Conservation (phyloP, 257 asterid species). For the Datura wrightii region DNA sequence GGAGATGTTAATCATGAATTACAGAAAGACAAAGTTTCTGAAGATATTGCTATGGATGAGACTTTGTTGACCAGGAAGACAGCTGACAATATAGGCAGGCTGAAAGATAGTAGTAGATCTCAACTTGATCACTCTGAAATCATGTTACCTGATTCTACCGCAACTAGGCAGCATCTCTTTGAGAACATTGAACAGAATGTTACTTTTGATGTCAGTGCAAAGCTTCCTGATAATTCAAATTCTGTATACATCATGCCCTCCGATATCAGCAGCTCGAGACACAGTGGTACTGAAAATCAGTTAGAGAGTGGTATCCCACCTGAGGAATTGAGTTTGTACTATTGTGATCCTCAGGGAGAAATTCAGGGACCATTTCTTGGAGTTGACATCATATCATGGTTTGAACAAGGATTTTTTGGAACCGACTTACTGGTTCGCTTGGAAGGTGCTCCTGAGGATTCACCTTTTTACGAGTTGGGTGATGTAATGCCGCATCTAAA, state of each 20-base stretch:
- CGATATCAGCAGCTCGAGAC: slow-evolving; percentile 60
- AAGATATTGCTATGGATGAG: slow-evolving; percentile 39
- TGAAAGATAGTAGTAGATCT: slow-evolving; percentile 38
- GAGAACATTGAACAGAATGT: slow-evolving; percentile 51
- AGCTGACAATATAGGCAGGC: slow-evolving; percentile 38
- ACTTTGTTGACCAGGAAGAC: slow-evolving; percentile 24
- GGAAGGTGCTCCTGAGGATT: slow-evolving; percentile 67
- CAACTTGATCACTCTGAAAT: slow-evolving; percentile 49
- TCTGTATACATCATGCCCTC: slow-evolving; percentile 49
- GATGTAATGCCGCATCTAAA: slow-evolving; percentile 90
- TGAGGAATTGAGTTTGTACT: slow-evolving; percentile 79
- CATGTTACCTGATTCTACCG: slow-evolving; percentile 45
- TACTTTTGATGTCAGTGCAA: slow-evolving; percentile 48
- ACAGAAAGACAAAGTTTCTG: slow-evolving; percentile 46
- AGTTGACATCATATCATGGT: slow-evolving; percentile 89
- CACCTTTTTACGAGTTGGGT: slow-evolving; percentile 77
- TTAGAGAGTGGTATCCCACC: slow-evolving; percentile 46
- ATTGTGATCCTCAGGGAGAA: slow-evolving; percentile 93
- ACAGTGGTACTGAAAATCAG: slow-evolving; percentile 50
- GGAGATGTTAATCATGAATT: slow-evolving; percentile 39
- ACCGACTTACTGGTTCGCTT: slow-evolving; percentile 86
- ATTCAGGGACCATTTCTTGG: slow-evolving; percentile 97
- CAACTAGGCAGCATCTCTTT: slow-evolving; percentile 42
- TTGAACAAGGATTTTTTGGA: slow-evolving; percentile 95
- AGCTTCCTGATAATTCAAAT: slow-evolving; percentile 46